Percentiles rank a stretch among this genome's conserved stretches.
Conservation (phyloP, 768 basidiomycete genomes). For the Podaxis sp. region DNA sequence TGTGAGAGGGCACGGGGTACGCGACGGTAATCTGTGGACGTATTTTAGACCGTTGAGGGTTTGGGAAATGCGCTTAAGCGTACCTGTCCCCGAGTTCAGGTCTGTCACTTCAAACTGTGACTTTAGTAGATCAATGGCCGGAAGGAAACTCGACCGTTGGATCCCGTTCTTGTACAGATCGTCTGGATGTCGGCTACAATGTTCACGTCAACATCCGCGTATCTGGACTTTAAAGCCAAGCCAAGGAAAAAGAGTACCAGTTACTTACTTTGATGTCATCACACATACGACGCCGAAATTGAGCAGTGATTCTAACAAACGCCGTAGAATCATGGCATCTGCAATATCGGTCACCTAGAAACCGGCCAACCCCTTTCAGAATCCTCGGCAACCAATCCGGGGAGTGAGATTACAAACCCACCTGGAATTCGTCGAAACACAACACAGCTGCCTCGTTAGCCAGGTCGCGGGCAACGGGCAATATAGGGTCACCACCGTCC, state of each 20-base stretch:
- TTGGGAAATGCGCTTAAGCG: constrained; percentile 14
- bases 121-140: constrained; percentile 92
- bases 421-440: constrained; percentile 99
- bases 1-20: constrained; percentile 90
- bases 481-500: constrained; percentile 75
- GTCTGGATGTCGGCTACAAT: constrained; percentile 86
- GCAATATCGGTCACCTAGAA: constrained; percentile 90
- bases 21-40: constrained; percentile 79
- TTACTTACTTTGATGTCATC: constrained; percentile 91
- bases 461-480: constrained; percentile 82
- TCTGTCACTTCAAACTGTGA: constrained; percentile 82
- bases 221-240: too few relatives aligned
- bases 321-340: constrained; percentile 95
- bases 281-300: constrained; percentile 90
- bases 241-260: not conserved
- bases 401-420: constrained; percentile 21
- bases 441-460: constrained; percentile 81
- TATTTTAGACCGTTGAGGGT: not conserved
- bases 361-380: not conserved
- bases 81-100: constrained; percentile 93
- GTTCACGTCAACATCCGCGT: not conserved
- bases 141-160: constrained; percentile 90
- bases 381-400: not conserved
- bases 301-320: constrained; percentile 82
- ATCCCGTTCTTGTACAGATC: constrained; percentile 99